These are phyloP conservation scores for Collybiopsis confluens DNA, from an alignment of 768 basidiomycete species.

Conservation along the genomic window DNA sequence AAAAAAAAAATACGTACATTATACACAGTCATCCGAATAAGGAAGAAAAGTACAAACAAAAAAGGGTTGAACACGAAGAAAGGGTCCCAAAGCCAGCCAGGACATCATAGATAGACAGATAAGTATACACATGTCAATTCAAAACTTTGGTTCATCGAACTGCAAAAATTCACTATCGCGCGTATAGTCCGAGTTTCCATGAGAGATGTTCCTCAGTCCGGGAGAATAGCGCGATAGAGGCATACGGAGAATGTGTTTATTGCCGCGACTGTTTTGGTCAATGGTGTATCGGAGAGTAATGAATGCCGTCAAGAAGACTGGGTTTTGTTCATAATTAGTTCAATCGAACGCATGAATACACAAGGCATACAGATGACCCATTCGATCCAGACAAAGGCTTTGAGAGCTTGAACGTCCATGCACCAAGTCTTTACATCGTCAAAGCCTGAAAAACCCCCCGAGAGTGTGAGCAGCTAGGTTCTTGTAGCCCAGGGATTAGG, in stretches of 20 bases:
- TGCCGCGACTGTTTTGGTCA: conserved; percentile 37
- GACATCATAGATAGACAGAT: no score
- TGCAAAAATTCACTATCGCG: conserved; percentile 5
- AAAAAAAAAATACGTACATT: no score
- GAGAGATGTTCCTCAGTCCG: conserved; percentile 9
- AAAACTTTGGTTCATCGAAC: conserved; percentile 1
- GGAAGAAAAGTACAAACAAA: no score
- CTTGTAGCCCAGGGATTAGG: not conserved
- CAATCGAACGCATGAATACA: not conserved
- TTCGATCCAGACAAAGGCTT: conserved; percentile 56
- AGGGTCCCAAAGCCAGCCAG: no score
- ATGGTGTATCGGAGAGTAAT: conserved; percentile 42
- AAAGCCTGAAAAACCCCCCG: conserved; percentile 26
- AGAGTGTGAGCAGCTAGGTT: not conserved
- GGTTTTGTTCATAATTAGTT: not conserved
- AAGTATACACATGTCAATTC: no score
- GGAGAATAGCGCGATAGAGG: conserved; percentile 48
- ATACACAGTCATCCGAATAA: no score
- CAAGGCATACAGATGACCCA: conserved; percentile 44
- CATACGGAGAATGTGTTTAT: conserved; percentile 48
- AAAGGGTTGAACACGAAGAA: no score
- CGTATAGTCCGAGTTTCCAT: not conserved
- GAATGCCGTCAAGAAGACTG: conserved; percentile 40
- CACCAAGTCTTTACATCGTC: conserved; percentile 49
- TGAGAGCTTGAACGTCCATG: conserved; percentile 48